Percentiles rank a stretch among this genome's conserved stretches.
Conservation (phyloP, 768 basidiomycete genomes). For the Leccinum uliginosum region DNA sequence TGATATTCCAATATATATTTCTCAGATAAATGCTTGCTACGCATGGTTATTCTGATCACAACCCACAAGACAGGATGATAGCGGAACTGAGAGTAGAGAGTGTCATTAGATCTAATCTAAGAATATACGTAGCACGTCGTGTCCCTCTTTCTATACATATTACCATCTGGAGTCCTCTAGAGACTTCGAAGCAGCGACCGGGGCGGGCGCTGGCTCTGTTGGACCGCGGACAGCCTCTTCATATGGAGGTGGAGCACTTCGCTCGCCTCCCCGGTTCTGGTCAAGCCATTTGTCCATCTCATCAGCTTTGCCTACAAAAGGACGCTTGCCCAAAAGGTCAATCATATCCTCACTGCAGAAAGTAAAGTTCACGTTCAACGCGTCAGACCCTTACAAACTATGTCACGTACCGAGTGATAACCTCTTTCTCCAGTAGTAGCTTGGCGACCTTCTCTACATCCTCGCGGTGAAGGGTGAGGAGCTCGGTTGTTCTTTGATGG, state of each 20-base stretch:
- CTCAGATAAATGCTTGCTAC: not conserved
- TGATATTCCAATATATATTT: not conserved
- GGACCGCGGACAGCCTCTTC: slow-evolving; percentile 43
- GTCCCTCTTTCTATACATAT: slow-evolving; percentile 3
- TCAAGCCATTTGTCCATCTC: slow-evolving; percentile 99
- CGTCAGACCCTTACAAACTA: not conserved
- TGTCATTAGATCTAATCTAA: slow-evolving; percentile 22
- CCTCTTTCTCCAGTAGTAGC: slow-evolving; percentile 89
- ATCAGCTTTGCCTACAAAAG: slow-evolving; percentile 71
- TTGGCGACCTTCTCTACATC: slow-evolving; percentile 94
- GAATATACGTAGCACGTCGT: slow-evolving; percentile 1
- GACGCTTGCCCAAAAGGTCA: slow-evolving; percentile 72
- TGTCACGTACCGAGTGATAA: slow-evolving; percentile 75
- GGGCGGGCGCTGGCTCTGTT: slow-evolving; percentile 41
- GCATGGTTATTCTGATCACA: not conserved
- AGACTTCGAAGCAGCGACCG: slow-evolving; percentile 43
- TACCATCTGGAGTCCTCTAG: slow-evolving; percentile 28
- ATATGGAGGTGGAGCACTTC: slow-evolving; percentile 62
- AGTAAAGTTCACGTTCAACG: slow-evolving; percentile 1
- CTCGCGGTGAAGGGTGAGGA: slow-evolving; percentile 75
- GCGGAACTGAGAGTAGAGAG: slow-evolving; percentile 38
- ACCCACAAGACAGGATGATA: slow-evolving; percentile 19
- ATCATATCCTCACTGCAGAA: slow-evolving; percentile 80
- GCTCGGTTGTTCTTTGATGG: slow-evolving; percentile 75
- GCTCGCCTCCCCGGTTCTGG: slow-evolving; percentile 56